Evolutionary conservation across 352 stramenopile species (phyloP).

Genomic region (Aphanomyces astaci): DNA sequence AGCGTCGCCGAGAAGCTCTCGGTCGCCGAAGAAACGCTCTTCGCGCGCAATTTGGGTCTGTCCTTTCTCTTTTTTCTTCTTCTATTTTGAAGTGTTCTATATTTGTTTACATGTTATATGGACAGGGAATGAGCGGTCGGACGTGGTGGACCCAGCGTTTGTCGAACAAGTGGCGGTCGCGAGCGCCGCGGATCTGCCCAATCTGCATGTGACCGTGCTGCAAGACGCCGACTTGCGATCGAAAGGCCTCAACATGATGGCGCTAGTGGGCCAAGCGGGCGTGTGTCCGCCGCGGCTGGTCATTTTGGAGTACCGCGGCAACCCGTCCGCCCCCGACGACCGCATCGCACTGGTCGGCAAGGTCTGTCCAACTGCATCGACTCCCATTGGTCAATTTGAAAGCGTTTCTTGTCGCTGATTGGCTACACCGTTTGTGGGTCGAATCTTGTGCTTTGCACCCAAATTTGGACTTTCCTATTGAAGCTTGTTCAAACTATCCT

Average conservation of each 20-base stretch:
- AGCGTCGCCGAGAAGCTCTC: conserved; percentile 58
- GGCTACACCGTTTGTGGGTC: too few species aligned
- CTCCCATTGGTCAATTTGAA: too few species aligned
- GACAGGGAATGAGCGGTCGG: conserved; percentile 61
- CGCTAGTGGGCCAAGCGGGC: conserved; percentile 68
- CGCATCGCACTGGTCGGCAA: conserved; percentile 88
- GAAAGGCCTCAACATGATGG: conserved; percentile 81
- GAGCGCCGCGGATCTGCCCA: conserved; percentile 52
- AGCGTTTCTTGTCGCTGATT: too few species aligned
- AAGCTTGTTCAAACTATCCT: not conserved
- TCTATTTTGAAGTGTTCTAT: not conserved
- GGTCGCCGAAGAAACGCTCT: conserved; percentile 74
- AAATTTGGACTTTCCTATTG: not conserved
- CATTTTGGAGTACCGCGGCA: conserved; percentile 72
- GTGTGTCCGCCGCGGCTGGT: conserved; percentile 69
- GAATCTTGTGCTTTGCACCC: too few species aligned
- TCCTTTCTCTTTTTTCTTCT: not conserved
- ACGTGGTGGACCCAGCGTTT: conserved; percentile 70
- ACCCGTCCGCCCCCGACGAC: conserved; percentile 45
- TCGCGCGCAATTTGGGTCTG: conserved; percentile 70
- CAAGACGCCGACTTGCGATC: conserved; percentile 65
- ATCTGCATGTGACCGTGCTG: conserved; percentile 72
- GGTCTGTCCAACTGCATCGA: conserved; percentile 6
- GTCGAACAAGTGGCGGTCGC: conserved; percentile 67
- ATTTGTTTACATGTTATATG: not conserved